Evolutionary conservation across 805 yeast species (phyloP), one percentile per base, ranked within the genome.

Genomic region (Cyberlindnera suaveolens): DNA sequence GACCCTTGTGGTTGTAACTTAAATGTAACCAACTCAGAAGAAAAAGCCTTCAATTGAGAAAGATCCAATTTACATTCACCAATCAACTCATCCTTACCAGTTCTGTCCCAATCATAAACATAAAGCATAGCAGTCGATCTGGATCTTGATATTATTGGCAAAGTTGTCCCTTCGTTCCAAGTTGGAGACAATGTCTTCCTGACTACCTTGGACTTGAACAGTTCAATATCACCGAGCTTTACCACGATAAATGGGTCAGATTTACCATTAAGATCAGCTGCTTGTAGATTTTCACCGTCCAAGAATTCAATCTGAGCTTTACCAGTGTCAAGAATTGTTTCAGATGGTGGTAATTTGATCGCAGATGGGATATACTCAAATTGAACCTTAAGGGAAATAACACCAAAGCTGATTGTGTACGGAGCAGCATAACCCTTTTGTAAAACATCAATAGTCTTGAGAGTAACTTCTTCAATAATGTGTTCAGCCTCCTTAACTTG

Each of bases 21-120:
- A 35, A 73, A 72, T 18, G 68, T 66, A 52, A 81, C 68, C 11
- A 69, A 66, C 31, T 74, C 68, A 13, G 70, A 54, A 34, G 70
- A 59, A 20, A 63, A 63, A 2, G 80, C 74, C n/a, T 66, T 67
- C 34, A 85, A 51, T 3, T 68, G 47, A 1, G 75, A 62, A 15
- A 81, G 60, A 51, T 82, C 82, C 31, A 85, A 48, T 1, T 48
- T 50, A 7, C 72, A 74, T 30, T 62, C 53, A 35, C 90, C 90
- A 40, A 85, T 61, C 19, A 71, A 58, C 49, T 78, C 85, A 61
- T 81, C 78, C 40, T 72, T 75, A 49, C 86, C 90, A 19, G 89
- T 75, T 58, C 82, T 71, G 63, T 85, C 93, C 91, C 91, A 85
- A 61, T 85, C 93, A 54, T 65, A 75, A 15, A 81, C 77, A 36